Evolutionary conservation across 2,329 filamentous ascomycete genomes (phyloP).

Genomic region (Spiromastix sp.): DNA sequence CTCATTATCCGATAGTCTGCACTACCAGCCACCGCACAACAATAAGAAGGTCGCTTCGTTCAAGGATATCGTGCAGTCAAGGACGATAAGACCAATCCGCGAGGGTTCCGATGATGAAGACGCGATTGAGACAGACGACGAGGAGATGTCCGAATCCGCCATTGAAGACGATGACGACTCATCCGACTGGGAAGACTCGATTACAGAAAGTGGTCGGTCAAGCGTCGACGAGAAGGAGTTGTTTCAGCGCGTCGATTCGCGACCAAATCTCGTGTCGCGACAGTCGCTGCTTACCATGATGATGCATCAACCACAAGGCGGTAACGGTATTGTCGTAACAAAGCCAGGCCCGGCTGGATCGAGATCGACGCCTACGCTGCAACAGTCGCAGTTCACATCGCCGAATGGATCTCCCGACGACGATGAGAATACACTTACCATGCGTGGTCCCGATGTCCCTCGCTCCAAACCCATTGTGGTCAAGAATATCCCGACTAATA

Average conservation of each 20-base stretch:
- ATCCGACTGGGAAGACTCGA: slow-evolving; percentile 53
- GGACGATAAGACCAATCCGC: slow-evolving; percentile 53
- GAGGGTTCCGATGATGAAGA: slow-evolving; percentile 44
- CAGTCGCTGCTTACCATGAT: slow-evolving; percentile 83
- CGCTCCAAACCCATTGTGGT: slow-evolving; percentile 73
- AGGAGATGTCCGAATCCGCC: slow-evolving; percentile 65
- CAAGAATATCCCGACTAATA: slow-evolving; percentile 55
- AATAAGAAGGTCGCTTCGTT: slow-evolving; percentile 73
- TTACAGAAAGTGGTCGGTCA: slow-evolving; percentile 71
- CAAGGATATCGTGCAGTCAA: slow-evolving; percentile 49
- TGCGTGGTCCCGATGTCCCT: slow-evolving; percentile 52
- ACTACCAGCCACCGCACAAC: slow-evolving; percentile 31
- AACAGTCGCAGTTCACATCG: slow-evolving; percentile 47
- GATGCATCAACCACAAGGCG: slow-evolving; percentile 70
- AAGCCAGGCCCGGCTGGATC: slow-evolving; percentile 13
- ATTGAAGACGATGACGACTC: slow-evolving; percentile 62
- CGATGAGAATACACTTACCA: slow-evolving; percentile 53
- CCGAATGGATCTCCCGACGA: slow-evolving; percentile 52
- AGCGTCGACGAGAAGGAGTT: slow-evolving; percentile 69
- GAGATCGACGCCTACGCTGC: slow-evolving; percentile 33
- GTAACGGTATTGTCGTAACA: slow-evolving; percentile 25
- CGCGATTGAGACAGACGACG: slow-evolving; percentile 52
- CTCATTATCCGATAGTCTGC: slow-evolving; percentile 44
- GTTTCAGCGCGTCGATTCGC: slow-evolving; percentile 87
- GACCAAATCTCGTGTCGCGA: slow-evolving; percentile 71